Percentiles rank a stretch among this genome's conserved stretches.
phyloP scores from a whole-genome alignment of 78 protist species.

The Salpingoeca rosetta region DNA sequence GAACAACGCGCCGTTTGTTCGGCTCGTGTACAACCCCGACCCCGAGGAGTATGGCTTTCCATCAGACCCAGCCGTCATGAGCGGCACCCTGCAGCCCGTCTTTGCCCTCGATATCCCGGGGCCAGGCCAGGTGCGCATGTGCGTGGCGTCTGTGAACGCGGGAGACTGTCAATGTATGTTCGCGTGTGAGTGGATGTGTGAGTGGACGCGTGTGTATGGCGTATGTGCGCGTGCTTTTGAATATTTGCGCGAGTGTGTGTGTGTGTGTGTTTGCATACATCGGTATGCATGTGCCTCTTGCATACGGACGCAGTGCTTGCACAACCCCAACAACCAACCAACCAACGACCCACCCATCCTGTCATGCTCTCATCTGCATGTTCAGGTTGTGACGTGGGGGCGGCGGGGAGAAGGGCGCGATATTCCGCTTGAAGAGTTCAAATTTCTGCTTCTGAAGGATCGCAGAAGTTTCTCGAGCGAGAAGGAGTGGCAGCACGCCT shows the following conservation, averaged over 20 bases:
- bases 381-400: not conserved
- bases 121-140: not conserved
- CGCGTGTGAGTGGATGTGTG: not conserved
- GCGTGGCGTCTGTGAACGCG: not conserved
- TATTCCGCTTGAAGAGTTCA: not conserved
- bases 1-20: not conserved
- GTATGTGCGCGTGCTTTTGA: not conserved
- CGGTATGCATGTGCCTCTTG: not conserved
- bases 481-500: no score
- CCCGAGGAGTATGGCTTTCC: not conserved
- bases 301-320: not conserved
- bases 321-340: not conserved
- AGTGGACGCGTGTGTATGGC: not conserved
- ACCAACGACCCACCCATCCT: not conserved
- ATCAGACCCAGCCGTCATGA: not conserved
- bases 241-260: not conserved
- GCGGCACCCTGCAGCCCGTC: not conserved
- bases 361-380: not conserved
- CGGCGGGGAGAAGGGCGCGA: not conserved
- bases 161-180: not conserved
- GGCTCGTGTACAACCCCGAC: not conserved
- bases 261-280: not conserved
- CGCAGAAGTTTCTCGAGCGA: not conserved
- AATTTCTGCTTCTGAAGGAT: not conserved
- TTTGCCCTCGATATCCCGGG: not conserved